Percentiles rank a stretch among this genome's conserved stretches.
phyloP scores from a whole-genome alignment of 2,329 filamentous ascomycete species.

The Colletotrichum musicola region DNA sequence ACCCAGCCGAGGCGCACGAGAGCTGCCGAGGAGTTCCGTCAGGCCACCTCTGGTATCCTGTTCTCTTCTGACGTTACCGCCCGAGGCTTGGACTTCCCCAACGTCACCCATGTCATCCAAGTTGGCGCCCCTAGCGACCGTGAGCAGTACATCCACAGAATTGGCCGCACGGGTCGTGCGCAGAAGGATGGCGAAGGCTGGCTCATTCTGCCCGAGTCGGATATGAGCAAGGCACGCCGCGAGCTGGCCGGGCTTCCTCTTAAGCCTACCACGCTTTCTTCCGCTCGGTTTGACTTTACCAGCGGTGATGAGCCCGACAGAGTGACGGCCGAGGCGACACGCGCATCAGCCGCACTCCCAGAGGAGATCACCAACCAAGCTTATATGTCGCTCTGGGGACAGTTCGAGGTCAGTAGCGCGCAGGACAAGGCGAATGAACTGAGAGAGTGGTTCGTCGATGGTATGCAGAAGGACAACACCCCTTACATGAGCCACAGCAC shows the following conservation, averaged over 20 bases:
- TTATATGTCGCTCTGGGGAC: slow-evolving; percentile 71
- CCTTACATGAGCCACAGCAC: slow-evolving; percentile 42
- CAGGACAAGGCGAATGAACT: slow-evolving; percentile 60
- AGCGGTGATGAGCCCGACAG: slow-evolving; percentile 39
- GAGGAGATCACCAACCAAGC: slow-evolving; percentile 49
- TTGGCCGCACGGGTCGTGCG: slow-evolving; percentile 82
- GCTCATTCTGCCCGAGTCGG: slow-evolving; percentile 71
- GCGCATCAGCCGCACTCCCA: slow-evolving; percentile 55
- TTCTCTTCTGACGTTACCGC: slow-evolving; percentile 86
- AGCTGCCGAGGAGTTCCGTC: slow-evolving; percentile 79
- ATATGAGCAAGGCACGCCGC: slow-evolving; percentile 60
- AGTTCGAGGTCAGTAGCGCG: slow-evolving; percentile 48
- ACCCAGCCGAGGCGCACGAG: slow-evolving; percentile 76
- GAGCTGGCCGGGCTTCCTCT: slow-evolving; percentile 73
- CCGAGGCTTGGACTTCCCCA: slow-evolving; percentile 85
- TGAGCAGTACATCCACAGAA: slow-evolving; percentile 81
- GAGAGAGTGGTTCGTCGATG: slow-evolving; percentile 64
- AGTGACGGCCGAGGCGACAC: slow-evolving; percentile 45
- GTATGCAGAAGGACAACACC: slow-evolving; percentile 62
- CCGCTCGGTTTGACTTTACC: slow-evolving; percentile 64
- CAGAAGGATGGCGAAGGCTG: slow-evolving; percentile 80
- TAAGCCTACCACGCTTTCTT: slow-evolving; percentile 64
- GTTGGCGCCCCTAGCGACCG: slow-evolving; percentile 73
- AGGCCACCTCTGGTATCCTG: slow-evolving; percentile 71
- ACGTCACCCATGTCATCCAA: slow-evolving; percentile 85